Base-by-base conservation (phyloP, 2,329 filamentous ascomycete species). In the Lasiodiplodia hormozganensis region DNA sequence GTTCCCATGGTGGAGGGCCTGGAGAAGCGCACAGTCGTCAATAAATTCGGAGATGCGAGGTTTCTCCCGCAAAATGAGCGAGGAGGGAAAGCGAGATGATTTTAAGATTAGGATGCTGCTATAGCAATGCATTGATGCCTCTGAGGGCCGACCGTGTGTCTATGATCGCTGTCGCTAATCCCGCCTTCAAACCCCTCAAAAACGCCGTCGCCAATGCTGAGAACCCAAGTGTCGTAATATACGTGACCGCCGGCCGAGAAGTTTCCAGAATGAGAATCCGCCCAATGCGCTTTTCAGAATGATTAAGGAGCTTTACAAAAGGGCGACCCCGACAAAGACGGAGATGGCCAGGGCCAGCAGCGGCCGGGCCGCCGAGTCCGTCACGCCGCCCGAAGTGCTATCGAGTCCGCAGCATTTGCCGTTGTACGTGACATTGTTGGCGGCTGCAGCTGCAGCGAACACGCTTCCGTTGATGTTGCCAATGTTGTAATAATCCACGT, bases 381-480 rank as follows among this genome's bases (percentile, higher is more conserved):
- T 43, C 16, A 65, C 58, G 38, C 53, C 67, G 31, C 31, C 67
- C 25, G 68, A 65, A 25, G 62, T 58, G n/a, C 62, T 60, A 23
- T 68, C 70, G 11, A 69, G 75, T 2, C 88, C 89, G 72, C 89
- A 91, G 75, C 89, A 91, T 4, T 79, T 69, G 53, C 84, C 77
- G 56, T 84, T 84, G 75, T 93, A 94, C 0, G 87, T 89, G 57
- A 96, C 91, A 70, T 90, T 89, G 78, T 95, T 96, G 72, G 88
- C 86, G 3, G 70, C 71, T 0, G 79, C 79, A 4, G 79, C 79
- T 28, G 80, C 79, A 66, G 78, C 76, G 66, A 81, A 81, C 14
- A 81, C 79, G 21, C 77, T 78, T 10, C 79, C 79, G 49, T 78
- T 77, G 66, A 71, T 70, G 5, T 73, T 73, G 5, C 79, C 79